Evolutionary conservation across 768 basidiomycete species (phyloP).

Genomic region (Artomyces pyxidatus): DNA sequence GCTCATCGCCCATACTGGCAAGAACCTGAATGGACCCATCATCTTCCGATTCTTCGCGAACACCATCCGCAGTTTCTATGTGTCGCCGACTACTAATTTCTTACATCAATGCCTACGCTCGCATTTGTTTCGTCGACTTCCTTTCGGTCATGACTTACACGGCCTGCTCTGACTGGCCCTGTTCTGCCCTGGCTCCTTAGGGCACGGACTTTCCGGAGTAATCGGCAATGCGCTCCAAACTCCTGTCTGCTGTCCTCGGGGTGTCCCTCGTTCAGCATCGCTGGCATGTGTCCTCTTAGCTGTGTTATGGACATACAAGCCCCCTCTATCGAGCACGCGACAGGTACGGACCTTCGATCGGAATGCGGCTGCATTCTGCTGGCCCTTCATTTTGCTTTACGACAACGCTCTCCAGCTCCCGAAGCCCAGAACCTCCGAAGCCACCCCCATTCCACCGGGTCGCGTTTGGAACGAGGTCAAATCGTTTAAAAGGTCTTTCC

Average conservation of each 20-base stretch:
- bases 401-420: slow-evolving; percentile 1
- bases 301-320: neutral
- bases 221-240: neutral
- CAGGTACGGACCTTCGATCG: slow-evolving; percentile 3
- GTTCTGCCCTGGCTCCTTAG: no score
- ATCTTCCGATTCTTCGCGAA: no score
- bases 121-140: neutral
- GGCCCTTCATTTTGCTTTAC: slow-evolving; percentile 11
- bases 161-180: neutral
- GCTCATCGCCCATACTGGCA: no score
- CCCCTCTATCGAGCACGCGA: neutral
- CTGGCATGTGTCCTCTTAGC: neutral
- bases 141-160: neutral
- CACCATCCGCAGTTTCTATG: neutral
- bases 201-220: slow-evolving; percentile 3
- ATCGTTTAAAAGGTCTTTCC: slow-evolving; percentile 8
- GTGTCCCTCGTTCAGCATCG: neutral
- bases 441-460: slow-evolving; percentile 3
- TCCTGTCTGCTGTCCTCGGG: neutral
- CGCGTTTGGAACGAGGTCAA: slow-evolving; percentile 2
- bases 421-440: slow-evolving; percentile 11
- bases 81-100: neutral
- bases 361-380: slow-evolving; percentile 3
- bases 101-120: neutral
- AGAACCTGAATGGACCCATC: neutral